Percentiles rank a stretch among this genome's conserved stretches.
Conservation (phyloP, 495 filamentous ascomycete species). For the Aspergillus sclerotioniger region DNA sequence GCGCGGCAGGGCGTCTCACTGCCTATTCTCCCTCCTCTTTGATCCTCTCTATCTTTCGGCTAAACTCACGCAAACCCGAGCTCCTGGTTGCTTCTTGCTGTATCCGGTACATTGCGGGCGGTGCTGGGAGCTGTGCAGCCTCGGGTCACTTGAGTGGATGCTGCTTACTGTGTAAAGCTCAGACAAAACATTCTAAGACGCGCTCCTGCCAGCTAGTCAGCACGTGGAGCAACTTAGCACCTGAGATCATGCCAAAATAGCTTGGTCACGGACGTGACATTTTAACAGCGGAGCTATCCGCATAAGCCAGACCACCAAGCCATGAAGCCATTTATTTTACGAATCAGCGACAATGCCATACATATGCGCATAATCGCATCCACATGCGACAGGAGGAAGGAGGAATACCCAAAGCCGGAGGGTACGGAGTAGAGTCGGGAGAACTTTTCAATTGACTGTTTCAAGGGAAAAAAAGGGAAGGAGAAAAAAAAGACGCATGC, state of each 20-base stretch:
- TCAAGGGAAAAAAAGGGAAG: neutral
- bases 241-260: neutral
- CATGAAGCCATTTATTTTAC: neutral
- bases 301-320: neutral
- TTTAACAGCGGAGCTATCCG: neutral
- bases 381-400: neutral
- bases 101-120: too few relatives aligned
- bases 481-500: slow-evolving; percentile 3
- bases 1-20: neutral
- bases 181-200: neutral
- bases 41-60: neutral
- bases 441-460: neutral
- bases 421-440: neutral
- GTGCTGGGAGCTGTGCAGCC: neutral
- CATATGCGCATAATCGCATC: neutral
- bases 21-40: neutral
- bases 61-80: too few relatives aligned
- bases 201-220: neutral
- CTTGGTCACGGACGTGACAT: neutral
- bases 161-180: neutral
- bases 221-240: neutral
- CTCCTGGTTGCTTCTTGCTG: too few relatives aligned
- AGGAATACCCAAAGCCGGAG: neutral
- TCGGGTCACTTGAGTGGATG: neutral
- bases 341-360: neutral